Conservation (phyloP, 1,139 yeast genomes). For the Yamadazyma triangularis region DNA sequence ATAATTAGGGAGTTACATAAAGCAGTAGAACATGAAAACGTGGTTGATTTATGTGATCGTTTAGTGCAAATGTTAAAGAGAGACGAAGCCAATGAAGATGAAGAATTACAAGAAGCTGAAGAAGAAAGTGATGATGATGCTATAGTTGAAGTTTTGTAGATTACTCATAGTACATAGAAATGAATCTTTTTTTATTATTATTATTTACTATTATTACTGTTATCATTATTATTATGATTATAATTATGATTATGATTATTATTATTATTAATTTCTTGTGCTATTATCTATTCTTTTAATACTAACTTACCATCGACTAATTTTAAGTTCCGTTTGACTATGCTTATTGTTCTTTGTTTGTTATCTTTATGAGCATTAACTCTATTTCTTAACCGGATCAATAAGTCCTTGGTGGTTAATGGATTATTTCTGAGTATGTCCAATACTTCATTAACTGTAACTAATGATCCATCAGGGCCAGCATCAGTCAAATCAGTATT, state of each 20-base stretch:
- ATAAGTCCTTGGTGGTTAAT: slow-evolving; percentile 62
- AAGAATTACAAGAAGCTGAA: slow-evolving; percentile 22
- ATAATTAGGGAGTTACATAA: slow-evolving; percentile 81
- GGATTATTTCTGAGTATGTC: slow-evolving; percentile 59
- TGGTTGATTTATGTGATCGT: slow-evolving; percentile 67
- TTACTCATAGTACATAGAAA: too few species aligned
- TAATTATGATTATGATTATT: too few species aligned
- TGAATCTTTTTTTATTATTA: not conserved
- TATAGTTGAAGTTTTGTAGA: slow-evolving; percentile 45
- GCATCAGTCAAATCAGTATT: slow-evolving; percentile 29
- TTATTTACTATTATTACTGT: too few species aligned
- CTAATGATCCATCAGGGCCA: slow-evolving; percentile 40
- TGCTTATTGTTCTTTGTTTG: slow-evolving; percentile 58
- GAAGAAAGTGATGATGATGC: slow-evolving; percentile 34
- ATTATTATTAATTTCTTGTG: not conserved
- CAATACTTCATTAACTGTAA: slow-evolving; percentile 72
- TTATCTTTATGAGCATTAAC: slow-evolving; percentile 68
- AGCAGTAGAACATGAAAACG: slow-evolving; percentile 56
- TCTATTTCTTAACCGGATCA: slow-evolving; percentile 57
- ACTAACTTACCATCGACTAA: slow-evolving; percentile 62
- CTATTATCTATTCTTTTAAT: slow-evolving; percentile 35
- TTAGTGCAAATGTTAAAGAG: slow-evolving; percentile 86
- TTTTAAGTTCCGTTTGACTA: slow-evolving; percentile 66
- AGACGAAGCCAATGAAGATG: slow-evolving; percentile 60
- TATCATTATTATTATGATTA: not conserved